These are phyloP conservation scores for Meyerozyma smithsonii DNA, from an alignment of 1,139 yeast genomes.

Conservation along the genomic window DNA sequence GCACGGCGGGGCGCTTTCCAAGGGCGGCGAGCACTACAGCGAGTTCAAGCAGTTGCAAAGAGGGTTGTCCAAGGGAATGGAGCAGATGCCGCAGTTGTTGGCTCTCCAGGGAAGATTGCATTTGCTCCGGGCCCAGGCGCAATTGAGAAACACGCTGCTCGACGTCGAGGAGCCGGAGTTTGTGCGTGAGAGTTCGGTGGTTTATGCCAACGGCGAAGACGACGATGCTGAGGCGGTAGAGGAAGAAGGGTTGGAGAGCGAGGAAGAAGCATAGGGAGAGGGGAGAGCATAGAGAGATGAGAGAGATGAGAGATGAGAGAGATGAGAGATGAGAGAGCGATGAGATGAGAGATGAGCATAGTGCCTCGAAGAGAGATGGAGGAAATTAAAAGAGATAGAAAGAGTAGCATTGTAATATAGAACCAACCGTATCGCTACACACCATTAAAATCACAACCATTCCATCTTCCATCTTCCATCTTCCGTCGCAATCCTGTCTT, in stretches of 20 bases:
- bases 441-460: no score
- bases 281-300: no score
- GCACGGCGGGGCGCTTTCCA: conserved; percentile 40
- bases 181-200: neutral
- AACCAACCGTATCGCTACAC: no score
- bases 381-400: neutral
- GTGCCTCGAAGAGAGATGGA: no score
- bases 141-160: conserved; percentile 25
- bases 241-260: conserved; percentile 16
- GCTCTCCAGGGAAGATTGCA: conserved; percentile 43
- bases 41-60: conserved; percentile 28
- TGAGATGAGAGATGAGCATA: no score
- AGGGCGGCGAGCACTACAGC: conserved; percentile 25
- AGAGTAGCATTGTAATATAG: neutral
- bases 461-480: neutral
- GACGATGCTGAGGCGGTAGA: conserved; percentile 18
- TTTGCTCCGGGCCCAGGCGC: conserved; percentile 36
- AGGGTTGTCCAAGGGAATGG: conserved; percentile 26
- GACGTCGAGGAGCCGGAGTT: conserved; percentile 8
- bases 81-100: conserved; percentile 34
- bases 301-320: no score
- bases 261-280: conserved; percentile 7
- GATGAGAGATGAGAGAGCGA: no score
- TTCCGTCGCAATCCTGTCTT: neutral
- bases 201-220: conserved; percentile 38